phyloP scores from a whole-genome alignment of 257 asterid species.

The Nyctanthes arbortristis region DNA sequence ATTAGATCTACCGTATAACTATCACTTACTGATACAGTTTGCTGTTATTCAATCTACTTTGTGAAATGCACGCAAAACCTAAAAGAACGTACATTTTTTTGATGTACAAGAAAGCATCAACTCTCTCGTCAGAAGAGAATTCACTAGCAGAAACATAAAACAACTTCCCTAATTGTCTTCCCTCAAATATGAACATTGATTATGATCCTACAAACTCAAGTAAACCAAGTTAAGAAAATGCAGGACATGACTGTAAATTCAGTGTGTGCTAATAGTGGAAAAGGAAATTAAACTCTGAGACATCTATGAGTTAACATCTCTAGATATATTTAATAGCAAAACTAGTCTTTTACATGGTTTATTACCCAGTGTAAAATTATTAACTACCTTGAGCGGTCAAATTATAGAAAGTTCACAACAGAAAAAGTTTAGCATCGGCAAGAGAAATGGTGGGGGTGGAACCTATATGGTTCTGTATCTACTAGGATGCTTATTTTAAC shows the following conservation, averaged over 20 bases:
- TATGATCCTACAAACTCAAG: not conserved
- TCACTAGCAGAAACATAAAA: not conserved
- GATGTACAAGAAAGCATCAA: no score
- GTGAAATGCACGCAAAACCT: no score
- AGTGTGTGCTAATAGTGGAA: not conserved
- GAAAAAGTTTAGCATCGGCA: slow-evolving; percentile 5
- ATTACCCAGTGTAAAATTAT: slow-evolving; percentile 28
- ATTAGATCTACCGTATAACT: no score
- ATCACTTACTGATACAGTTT: no score
- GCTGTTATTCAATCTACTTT: no score
- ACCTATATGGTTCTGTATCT: slow-evolving; percentile 16
- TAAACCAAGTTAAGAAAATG: not conserved
- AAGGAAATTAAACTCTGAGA: no score
- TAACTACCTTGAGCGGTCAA: slow-evolving; percentile 29
- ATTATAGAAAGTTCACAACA: slow-evolving; percentile 22
- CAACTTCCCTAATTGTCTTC: not conserved
- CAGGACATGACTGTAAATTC: not conserved
- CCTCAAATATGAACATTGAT: not conserved
- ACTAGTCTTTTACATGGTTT: slow-evolving; percentile 1
- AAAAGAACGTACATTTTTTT: no score
- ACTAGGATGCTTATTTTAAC: slow-evolving; percentile 18
- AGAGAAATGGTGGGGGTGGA: not conserved
- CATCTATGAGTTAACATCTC: not conserved
- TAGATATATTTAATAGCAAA: not conserved
- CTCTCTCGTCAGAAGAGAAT: not conserved